A percentile compares a stretch with the other conserved stretches of the same genome.
phyloP scores from a whole-genome alignment of 805 yeast genomes.

The Candida cerambycidarum region DNA sequence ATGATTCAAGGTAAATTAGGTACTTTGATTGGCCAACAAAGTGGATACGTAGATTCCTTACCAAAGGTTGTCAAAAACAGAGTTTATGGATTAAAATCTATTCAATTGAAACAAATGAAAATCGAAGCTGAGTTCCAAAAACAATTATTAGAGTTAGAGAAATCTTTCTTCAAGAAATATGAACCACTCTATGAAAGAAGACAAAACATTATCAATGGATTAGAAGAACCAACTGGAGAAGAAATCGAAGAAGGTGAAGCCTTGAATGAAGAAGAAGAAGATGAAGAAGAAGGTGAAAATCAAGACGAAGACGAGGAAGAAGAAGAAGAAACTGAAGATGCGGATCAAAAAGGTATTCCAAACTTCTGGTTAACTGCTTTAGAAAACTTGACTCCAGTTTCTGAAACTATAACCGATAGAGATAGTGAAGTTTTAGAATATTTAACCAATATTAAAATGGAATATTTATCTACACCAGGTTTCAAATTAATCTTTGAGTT shows the following conservation, averaged over 20 bases:
- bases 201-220: slow-evolving; percentile 69
- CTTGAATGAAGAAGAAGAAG: slow-evolving; percentile 56
- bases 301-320: slow-evolving; percentile 25
- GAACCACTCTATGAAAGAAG: slow-evolving; percentile 76
- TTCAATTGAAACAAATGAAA: slow-evolving; percentile 76
- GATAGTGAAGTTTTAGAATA: slow-evolving; percentile 79
- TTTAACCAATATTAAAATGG: slow-evolving; percentile 70
- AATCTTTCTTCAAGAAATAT: slow-evolving; percentile 69
- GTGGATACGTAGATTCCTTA: slow-evolving; percentile 79
- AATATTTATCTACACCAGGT: slow-evolving; percentile 83
- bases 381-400: slow-evolving; percentile 77
- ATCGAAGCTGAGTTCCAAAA: slow-evolving; percentile 90
- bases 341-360: slow-evolving; percentile 74
- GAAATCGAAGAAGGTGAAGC: slow-evolving; percentile 79
- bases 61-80: slow-evolving; percentile 73
- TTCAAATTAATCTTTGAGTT: slow-evolving; percentile 85
- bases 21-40: slow-evolving; percentile 76
- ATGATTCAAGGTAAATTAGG: slow-evolving; percentile 90
- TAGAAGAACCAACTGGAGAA: slow-evolving; percentile 69
- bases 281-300: slow-evolving; percentile 16
- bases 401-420: slow-evolving; percentile 84
- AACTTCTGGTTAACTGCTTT: slow-evolving; percentile 96
- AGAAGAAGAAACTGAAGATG: slow-evolving; percentile 42
- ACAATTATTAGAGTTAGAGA: slow-evolving; percentile 84
- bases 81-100: slow-evolving; percentile 75